Evolutionary conservation across 192 early-diverging fungal genomes (phyloP).

Genomic region (Coemansia sp.): DNA sequence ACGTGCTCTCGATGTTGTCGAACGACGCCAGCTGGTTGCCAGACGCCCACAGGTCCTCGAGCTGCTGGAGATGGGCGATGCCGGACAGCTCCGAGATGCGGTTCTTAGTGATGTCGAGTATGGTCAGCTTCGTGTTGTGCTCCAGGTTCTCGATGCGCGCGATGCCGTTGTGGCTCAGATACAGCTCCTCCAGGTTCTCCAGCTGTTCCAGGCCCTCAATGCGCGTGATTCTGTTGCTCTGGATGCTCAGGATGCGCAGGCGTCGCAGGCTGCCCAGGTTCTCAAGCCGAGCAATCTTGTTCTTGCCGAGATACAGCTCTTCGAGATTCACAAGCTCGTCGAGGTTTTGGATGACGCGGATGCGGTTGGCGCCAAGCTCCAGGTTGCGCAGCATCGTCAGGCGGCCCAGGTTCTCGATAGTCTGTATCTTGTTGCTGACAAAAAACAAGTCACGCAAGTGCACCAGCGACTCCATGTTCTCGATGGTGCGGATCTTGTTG

Average conservation of each 20-base stretch:
- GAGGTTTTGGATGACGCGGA: constrained; percentile 85
- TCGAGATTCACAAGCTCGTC: constrained; percentile 79
- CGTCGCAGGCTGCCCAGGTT: constrained; percentile 65
- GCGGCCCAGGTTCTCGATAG: constrained; percentile 72
- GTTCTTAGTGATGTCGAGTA: constrained; percentile 90
- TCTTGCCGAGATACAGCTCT: constrained; percentile 96
- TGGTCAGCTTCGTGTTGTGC: constrained; percentile 69
- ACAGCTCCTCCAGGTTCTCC: constrained; percentile 82
- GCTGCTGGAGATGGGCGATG: constrained; percentile 63
- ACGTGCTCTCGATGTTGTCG: constrained; percentile 76
- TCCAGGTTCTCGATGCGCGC: constrained; percentile 76
- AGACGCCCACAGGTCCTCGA: constrained; percentile 94
- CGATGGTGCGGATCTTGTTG: constrained; percentile 89
- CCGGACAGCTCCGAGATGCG: constrained; percentile 71
- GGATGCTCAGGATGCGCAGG: constrained; percentile 72
- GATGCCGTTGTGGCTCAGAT: constrained; percentile 92
- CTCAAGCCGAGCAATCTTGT: constrained; percentile 88
- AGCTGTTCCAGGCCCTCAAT: constrained; percentile 76
- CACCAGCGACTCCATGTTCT: constrained; percentile 62
- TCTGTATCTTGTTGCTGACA: constrained; percentile 90
- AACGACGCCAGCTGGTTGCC: constrained; percentile 78
- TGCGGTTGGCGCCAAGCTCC: constrained; percentile 94
- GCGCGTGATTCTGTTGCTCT: constrained; percentile 84
- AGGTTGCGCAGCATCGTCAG: constrained; percentile 76
- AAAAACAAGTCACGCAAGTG: constrained; percentile 82